A percentile compares a stretch with the other conserved stretches of the same genome.
Evolutionary conservation across 1,284 basidiomycete genomes (phyloP).

Genomic region (Puccinia sorghi): DNA sequence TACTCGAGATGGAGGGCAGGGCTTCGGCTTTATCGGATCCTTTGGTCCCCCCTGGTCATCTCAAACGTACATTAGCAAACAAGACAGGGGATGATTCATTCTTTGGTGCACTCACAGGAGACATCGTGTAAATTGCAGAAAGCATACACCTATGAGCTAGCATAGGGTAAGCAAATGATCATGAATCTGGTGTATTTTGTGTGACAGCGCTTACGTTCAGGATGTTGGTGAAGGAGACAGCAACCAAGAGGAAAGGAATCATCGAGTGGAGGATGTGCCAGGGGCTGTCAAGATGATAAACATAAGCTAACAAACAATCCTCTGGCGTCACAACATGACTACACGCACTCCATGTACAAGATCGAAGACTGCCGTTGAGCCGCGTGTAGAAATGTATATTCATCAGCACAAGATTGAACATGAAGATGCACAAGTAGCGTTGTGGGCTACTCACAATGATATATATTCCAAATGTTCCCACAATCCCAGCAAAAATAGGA

Average conservation of each 20-base stretch:
- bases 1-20: slow-evolving; percentile 81
- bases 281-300: slow-evolving; percentile 63
- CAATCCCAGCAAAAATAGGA: slow-evolving; percentile 79
- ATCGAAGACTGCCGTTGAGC: slow-evolving; percentile 34
- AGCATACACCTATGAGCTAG: slow-evolving; percentile 72
- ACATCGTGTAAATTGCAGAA: slow-evolving; percentile 89
- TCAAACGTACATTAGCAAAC: not conserved
- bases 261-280: slow-evolving; percentile 93
- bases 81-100: not conserved
- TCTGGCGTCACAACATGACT: not conserved
- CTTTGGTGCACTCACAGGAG: slow-evolving; percentile 28
- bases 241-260: slow-evolving; percentile 64
- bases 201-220: slow-evolving; percentile 59
- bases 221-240: slow-evolving; percentile 88
- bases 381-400: not conserved
- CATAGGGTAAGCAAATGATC: not conserved
- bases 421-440: not conserved
- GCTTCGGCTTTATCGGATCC: slow-evolving; percentile 94
- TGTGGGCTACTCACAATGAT: slow-evolving; percentile 23
- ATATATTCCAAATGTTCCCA: slow-evolving; percentile 74
- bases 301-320: not conserved
- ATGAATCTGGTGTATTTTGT: not conserved
- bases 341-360: slow-evolving; percentile 48
- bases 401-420: not conserved
- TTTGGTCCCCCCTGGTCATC: slow-evolving; percentile 78